Base-by-base conservation (phyloP, 1,284 basidiomycete species). In the Fomitopsis pinicola region DNA sequence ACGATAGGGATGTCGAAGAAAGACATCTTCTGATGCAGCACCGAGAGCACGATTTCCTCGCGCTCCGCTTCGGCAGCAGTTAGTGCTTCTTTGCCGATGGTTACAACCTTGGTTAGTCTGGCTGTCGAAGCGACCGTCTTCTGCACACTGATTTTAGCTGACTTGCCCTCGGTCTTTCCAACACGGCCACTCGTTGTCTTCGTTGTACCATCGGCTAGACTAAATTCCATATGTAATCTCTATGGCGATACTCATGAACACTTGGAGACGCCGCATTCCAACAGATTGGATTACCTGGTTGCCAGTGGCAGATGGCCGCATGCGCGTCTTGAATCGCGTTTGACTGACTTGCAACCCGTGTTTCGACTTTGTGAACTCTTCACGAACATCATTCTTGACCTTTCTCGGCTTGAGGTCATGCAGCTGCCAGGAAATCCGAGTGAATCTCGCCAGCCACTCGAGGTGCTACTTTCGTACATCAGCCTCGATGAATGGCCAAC, bases 381-480 rank as follows among this genome's bases (percentile, higher is more conserved):
- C 15, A 4, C 52, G 48, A 28, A 73, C 64, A 42, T 73, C 72
- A 62, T 73, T 72, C 42, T 68, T 69, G 19, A 65, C 45, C 22
- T 42, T 58, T 0, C 60, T 68, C 0, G 73, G 73, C 63, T 71
- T 71, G 45, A 69, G 40, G 0, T 62, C 63, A 30, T 67, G 60
- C 1, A 72, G 55, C 1, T 64, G 65, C 28, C 67, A 67, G 3
- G 64, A 55, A 53, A 67, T 65, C 30, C 67, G 64, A 10, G 66
- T 59, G 42, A 65, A 61, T n/a, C 65, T 66, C 1, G 66, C 50
- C 1, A 71, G 57, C 2, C 64, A 60, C 8, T 12, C 17, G 1
- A 72, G 62, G 17, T 66, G 61, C 62, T 66, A 44, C 30, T 5
- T 33, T 4, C 10, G 9, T 2, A 44, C 33, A 36, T 4, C 22